A percentile compares a stretch with the other conserved stretches of the same genome.
Conservation (phyloP, 352 stramenopile species). For the Globisporangium solare region DNA sequence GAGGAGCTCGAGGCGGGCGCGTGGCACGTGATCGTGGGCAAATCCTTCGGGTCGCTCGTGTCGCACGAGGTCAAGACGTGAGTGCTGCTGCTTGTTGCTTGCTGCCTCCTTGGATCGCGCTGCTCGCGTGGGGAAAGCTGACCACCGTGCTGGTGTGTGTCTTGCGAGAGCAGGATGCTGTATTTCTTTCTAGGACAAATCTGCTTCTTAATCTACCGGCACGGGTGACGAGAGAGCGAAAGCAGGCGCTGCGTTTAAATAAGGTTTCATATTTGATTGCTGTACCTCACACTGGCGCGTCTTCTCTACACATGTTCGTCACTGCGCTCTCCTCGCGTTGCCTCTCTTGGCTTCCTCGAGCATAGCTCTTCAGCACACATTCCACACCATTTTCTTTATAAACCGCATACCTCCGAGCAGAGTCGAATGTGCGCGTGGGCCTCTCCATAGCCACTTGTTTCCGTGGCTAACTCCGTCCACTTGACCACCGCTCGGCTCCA, state of each 20-base stretch:
- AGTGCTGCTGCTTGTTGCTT: conserved; percentile 5
- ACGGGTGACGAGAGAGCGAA: conserved; percentile 35
- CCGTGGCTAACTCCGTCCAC: background rate
- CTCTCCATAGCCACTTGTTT: background rate
- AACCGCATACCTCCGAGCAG: too few species aligned
- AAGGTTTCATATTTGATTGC: too few species aligned
- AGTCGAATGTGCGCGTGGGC: too few species aligned
- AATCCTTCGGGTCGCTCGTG: conserved; percentile 83
- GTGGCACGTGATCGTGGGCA: conserved; percentile 85
- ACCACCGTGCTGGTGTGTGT: background rate
- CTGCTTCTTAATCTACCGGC: conserved; percentile 72
- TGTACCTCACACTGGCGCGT: conserved; percentile 3
- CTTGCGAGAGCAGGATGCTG: conserved; percentile 43
- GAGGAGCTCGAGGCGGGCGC: conserved; percentile 60
- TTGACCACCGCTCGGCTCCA: background rate
- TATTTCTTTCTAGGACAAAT: conserved; percentile 83
- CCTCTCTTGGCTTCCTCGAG: background rate
- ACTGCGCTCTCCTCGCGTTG: background rate
- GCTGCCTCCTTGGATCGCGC: background rate
- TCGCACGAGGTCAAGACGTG: conserved; percentile 84
- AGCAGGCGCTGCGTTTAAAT: too few species aligned
- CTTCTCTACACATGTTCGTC: conserved; percentile 3
- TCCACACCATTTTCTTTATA: too few species aligned
- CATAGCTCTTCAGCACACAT: background rate
- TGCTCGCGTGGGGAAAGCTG: background rate